phyloP scores from a whole-genome alignment of 352 stramenopile genomes.

The Phytophthora nicotianae region DNA sequence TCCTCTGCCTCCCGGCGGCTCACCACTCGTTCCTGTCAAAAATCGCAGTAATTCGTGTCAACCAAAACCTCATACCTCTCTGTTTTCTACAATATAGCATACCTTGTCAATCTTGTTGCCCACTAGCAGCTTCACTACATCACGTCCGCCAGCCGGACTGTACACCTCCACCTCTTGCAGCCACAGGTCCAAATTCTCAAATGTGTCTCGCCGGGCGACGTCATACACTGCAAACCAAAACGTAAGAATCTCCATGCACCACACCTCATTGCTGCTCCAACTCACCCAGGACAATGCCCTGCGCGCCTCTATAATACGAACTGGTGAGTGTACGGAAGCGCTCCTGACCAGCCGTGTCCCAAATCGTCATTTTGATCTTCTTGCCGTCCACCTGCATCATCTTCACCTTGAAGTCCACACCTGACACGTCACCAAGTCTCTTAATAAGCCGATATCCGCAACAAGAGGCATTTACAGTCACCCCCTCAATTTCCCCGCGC shows the following conservation, averaged over 20 bases:
- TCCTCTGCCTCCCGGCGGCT: slow-evolving; percentile 94
- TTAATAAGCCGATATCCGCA: slow-evolving; percentile 4
- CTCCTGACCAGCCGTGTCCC: slow-evolving; percentile 98
- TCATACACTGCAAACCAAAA: slow-evolving; percentile 90
- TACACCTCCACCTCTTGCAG: slow-evolving; percentile 98
- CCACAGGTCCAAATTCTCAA: slow-evolving; percentile 98
- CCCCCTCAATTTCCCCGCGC: not conserved
- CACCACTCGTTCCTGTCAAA: slow-evolving; percentile 92
- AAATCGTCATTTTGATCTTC: slow-evolving; percentile 98
- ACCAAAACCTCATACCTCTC: not conserved
- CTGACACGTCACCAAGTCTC: slow-evolving; percentile 30
- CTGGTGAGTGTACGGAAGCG: slow-evolving; percentile 97
- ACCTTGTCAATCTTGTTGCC: slow-evolving; percentile 97
- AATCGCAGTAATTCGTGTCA: not conserved
- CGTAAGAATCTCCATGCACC: slow-evolving; percentile 7
- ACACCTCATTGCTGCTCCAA: not conserved
- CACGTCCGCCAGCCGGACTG: slow-evolving; percentile 92
- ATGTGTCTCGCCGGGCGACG: slow-evolving; percentile 95
- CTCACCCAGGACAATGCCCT: slow-evolving; percentile 96
- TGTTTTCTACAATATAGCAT: not conserved
- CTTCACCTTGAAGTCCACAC: slow-evolving; percentile 98
- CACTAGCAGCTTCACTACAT: slow-evolving; percentile 98
- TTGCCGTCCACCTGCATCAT: slow-evolving; percentile 96
- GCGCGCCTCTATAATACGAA: slow-evolving; percentile 97
- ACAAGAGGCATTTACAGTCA: slow-evolving; percentile 4